These are phyloP conservation scores for Venturiaceae sp. DNA, from an alignment of 2,329 filamentous ascomycete genomes.

Conservation along the genomic window DNA sequence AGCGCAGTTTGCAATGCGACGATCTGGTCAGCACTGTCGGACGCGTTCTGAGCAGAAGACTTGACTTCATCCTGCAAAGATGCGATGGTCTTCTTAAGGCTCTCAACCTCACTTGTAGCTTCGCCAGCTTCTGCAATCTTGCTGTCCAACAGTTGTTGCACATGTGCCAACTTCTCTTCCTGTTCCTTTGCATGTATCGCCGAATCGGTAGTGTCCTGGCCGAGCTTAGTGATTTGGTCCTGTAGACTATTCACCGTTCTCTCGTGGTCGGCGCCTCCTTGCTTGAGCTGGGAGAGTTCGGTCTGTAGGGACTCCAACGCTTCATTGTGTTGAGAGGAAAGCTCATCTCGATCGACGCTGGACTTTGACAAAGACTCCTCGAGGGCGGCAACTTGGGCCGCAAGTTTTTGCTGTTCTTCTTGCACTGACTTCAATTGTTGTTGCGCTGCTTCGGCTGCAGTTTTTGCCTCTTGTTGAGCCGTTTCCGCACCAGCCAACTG, in stretches of 20 bases:
- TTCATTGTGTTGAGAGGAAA: not conserved
- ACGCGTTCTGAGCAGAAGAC: not conserved
- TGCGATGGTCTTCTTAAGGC: not conserved
- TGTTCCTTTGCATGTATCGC: no score
- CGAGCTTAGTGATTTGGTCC: not conserved
- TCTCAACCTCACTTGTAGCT: not conserved
- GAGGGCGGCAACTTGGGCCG: not conserved
- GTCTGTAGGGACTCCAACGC: not conserved
- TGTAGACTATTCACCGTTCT: not conserved
- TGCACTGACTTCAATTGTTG: not conserved
- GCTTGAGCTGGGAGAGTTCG: not conserved
- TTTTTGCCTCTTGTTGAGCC: not conserved
- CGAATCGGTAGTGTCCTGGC: not conserved
- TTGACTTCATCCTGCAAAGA: not conserved
- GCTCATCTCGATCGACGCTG: not conserved
- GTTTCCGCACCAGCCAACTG: not conserved
- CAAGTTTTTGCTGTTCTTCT: not conserved
- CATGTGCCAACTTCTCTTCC: no score
- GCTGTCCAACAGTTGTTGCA: no score
- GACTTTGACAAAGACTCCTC: not conserved
- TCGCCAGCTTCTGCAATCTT: no score
- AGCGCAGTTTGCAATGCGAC: not conserved
- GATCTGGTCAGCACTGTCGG: not conserved
- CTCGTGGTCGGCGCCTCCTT: not conserved
- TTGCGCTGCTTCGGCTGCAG: not conserved